Conservation (phyloP, 345 rosid genomes). For the Pugionium cornutum region DNA sequence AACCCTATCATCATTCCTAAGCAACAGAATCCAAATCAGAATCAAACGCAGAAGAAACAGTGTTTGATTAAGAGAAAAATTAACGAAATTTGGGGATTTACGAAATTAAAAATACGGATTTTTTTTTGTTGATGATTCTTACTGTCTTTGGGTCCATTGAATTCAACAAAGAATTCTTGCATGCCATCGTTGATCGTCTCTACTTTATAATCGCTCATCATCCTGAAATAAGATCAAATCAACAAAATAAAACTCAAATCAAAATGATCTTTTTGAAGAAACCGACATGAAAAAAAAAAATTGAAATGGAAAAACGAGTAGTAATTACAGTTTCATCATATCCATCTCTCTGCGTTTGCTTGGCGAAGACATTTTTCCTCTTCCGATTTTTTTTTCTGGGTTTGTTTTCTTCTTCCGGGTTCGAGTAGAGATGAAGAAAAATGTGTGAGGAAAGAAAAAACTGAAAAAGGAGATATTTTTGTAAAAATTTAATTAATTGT, state of each 20-base stretch:
- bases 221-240: conserved; percentile 53
- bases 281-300: conserved; percentile 21
- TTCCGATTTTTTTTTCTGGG: conserved; percentile 18
- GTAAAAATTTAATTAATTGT: background rate
- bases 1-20: conserved; percentile 21
- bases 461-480: background rate
- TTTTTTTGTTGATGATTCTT: conserved; percentile 42
- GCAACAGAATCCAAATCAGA: background rate
- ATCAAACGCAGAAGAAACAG: background rate
- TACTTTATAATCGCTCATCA: conserved; percentile 99
- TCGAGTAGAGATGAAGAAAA: conserved; percentile 34
- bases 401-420: no score
- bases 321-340: no score
- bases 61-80: background rate
- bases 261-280: background rate
- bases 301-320: background rate
- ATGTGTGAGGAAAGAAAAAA: conserved; percentile 22
- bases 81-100: background rate
- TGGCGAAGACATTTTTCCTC: conserved; percentile 68
- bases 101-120: conserved; percentile 9
- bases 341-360: no score
- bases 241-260: conserved; percentile 23
- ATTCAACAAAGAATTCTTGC: conserved; percentile 93
- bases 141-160: conserved; percentile 98
- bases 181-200: conserved; percentile 97